phyloP scores from a whole-genome alignment of 805 yeast genomes.

The Candida tallmaniae region DNA sequence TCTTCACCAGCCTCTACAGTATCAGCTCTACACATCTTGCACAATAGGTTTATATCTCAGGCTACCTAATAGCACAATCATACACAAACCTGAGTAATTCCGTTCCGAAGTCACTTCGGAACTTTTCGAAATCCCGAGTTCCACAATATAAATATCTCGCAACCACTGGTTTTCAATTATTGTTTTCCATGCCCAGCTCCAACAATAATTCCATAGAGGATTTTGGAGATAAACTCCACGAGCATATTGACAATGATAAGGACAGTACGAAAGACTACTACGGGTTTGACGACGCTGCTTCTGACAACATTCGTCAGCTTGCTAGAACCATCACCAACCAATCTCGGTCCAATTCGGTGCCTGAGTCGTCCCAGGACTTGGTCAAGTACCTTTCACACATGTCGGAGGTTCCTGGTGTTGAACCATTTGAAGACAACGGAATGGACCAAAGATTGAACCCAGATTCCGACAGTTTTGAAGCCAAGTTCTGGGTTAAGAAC shows the following conservation, averaged over 20 bases:
- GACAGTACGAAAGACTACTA: slow-evolving; percentile 19
- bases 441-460: slow-evolving; percentile 49
- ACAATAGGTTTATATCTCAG: too few species aligned
- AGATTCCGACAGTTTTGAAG: slow-evolving; percentile 44
- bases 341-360: slow-evolving; percentile 4
- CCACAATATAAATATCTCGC: too few species aligned
- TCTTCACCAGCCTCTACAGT: too few species aligned
- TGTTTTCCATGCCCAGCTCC: too few species aligned
- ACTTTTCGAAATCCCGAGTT: too few species aligned
- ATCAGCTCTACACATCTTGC: too few species aligned
- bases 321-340: slow-evolving; percentile 15
- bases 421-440: slow-evolving; percentile 21
- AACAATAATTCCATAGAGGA: slow-evolving; percentile 1
- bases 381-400: slow-evolving; percentile 35
- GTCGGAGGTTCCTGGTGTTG: slow-evolving; percentile 44
- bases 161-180: too few species aligned
- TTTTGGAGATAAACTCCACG: background rate
- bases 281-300: slow-evolving; percentile 13
- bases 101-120: too few species aligned
- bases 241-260: background rate
- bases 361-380: slow-evolving; percentile 20
- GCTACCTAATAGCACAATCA: too few species aligned
- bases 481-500: slow-evolving; percentile 61
- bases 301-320: slow-evolving; percentile 14
- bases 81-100: too few species aligned